Conservation (phyloP, 2,329 filamentous ascomycete genomes). For the Fusarium sp. region DNA sequence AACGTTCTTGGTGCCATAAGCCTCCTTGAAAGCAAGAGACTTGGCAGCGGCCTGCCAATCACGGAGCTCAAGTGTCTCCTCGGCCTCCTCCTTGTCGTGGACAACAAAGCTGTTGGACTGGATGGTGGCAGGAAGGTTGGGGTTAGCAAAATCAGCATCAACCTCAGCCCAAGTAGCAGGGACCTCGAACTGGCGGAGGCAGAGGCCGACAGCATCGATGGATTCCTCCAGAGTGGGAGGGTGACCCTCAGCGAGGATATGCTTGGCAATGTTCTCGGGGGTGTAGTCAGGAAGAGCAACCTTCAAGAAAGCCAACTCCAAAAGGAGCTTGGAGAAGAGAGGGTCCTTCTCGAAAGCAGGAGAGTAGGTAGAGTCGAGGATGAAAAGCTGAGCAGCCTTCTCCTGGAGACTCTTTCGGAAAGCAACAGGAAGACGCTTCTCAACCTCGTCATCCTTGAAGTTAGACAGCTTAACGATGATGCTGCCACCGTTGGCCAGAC, state of each 20-base stretch:
- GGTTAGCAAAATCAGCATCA: slow-evolving; percentile 63
- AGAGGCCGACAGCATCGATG: slow-evolving; percentile 75
- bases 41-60: slow-evolving; percentile 89
- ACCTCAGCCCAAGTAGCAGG: slow-evolving; percentile 83
- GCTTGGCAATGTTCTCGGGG: slow-evolving; percentile 72
- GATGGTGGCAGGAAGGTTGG: slow-evolving; percentile 71
- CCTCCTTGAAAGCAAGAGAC: slow-evolving; percentile 93
- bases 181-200: slow-evolving; percentile 78
- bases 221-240: slow-evolving; percentile 63
- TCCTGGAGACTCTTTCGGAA: slow-evolving; percentile 78
- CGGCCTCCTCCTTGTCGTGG: slow-evolving; percentile 80
- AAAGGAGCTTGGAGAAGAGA: slow-evolving; percentile 73
- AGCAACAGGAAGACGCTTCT: slow-evolving; percentile 81
- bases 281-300: slow-evolving; percentile 76
- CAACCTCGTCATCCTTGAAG: slow-evolving; percentile 87
- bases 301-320: slow-evolving; percentile 86
- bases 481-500: slow-evolving; percentile 76
- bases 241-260: slow-evolving; percentile 69
- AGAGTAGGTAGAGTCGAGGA: slow-evolving; percentile 78
- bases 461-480: slow-evolving; percentile 81
- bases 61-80: slow-evolving; percentile 73
- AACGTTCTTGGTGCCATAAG: slow-evolving; percentile 77
- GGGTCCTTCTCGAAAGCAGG: slow-evolving; percentile 75
- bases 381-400: slow-evolving; percentile 77
- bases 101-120: slow-evolving; percentile 84